Evolutionary conservation across 306 rosid species (phyloP), one percentile per base, ranked within the genome.

Genomic region (Hippophae gyantsensis): DNA sequence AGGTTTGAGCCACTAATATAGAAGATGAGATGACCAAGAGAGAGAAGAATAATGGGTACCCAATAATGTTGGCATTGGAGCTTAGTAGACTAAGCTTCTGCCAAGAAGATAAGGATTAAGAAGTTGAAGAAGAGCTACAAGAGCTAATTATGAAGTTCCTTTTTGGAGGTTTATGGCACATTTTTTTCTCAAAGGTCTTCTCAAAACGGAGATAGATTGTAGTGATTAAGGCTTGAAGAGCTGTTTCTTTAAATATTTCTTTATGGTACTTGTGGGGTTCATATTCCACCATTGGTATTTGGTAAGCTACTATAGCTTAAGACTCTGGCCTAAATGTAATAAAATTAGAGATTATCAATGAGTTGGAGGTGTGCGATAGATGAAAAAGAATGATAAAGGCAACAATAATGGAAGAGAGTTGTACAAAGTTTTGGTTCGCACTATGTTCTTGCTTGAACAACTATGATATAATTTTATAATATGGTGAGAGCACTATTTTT

Each of bases 11-110:
- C 6, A 90, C 89, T 0, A 89, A 81, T 59, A 90, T 90, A 90
- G 87, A 90, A 90, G 75, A 77, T 78, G 67, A 87, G 96, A 56
- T 87, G 92, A 27, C 95, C 77, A 7, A 81, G 70, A 60, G 96
- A 90, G 70, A 90, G 98, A 6, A 90, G 83, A 0, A 73, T 62
- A 74, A 90, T 85, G 57, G 98, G 98, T 74, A 90, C 72, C 98
- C 98, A 85, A 66, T 86, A 85, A 44, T 87, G 98, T 70, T 89
- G 89, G 70, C 98, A 87, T 45, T 87, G 80, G 74, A 90, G 92
- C 6, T 85, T 84, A 0, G 62, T 26, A n/a, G 94, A 78, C 10
- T 61, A 78, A 0, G 89, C 41, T 2, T 72, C 75, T 6, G 76
- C 62, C 3, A 79, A 38, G 83, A 87, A 84, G 4, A 90, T 44